A percentile compares a stretch with the other conserved stretches of the same genome.
Conservation (phyloP, 2,329 filamentous ascomycete species). For the Aspergillus alliaceus region DNA sequence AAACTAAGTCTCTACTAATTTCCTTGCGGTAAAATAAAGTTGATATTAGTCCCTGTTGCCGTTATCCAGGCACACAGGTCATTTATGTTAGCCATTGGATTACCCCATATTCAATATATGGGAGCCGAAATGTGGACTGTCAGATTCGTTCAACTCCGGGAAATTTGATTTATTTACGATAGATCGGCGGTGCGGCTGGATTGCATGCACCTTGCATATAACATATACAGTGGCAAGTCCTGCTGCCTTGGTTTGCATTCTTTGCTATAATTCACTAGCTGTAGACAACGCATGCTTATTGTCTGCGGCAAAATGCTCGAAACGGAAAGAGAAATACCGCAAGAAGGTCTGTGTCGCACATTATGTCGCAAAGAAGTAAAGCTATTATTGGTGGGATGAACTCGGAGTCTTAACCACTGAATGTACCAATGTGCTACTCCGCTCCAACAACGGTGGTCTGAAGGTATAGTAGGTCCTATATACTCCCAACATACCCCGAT, state of each 20-base stretch:
- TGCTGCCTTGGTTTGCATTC: background rate
- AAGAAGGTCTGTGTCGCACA: background rate
- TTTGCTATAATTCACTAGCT: background rate
- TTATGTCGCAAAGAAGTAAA: background rate
- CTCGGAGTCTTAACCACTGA: background rate
- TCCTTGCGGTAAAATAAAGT: background rate
- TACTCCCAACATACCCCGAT: background rate
- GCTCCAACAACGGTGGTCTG: background rate
- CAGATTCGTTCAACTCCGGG: background rate
- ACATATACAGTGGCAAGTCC: conserved; percentile 1
- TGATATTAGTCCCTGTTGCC: background rate
- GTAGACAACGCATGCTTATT: background rate
- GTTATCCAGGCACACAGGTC: background rate
- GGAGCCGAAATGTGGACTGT: background rate
- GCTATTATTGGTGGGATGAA: background rate
- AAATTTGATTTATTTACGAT: conserved; percentile 2
- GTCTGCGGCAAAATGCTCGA: background rate
- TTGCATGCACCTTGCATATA: background rate
- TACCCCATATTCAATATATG: background rate
- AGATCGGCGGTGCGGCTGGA: background rate
- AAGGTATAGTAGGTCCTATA: background rate
- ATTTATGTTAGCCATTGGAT: background rate
- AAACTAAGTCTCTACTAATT: background rate
- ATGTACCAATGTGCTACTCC: background rate
- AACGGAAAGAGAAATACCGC: background rate